Base-by-base conservation (phyloP, 345 rosid genomes). In the Syzygium aqueum region DNA sequence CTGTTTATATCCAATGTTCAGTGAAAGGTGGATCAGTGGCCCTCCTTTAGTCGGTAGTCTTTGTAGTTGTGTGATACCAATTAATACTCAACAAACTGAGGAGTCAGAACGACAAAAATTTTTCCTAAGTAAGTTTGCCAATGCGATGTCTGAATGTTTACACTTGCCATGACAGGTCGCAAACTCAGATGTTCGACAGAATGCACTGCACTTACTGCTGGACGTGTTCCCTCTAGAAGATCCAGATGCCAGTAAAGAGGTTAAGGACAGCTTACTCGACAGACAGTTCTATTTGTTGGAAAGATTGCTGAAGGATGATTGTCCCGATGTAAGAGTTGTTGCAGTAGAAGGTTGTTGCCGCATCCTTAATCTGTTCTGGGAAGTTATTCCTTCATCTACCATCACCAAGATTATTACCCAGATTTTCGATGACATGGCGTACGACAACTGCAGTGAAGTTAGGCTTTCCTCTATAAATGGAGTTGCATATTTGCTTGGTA, bases 321-420 rank as follows among this genome's bases (percentile, higher is more conserved):
- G 98, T 67, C 98, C 98, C 57, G 96, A 94, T 87, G 93, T 97
- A 87, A 93, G 99, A 93, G 93, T 95, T 90, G 94, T 95, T 90
- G 98, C 99, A 63, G 99, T 97, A 73, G 99, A 97, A 92, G 99
- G 99, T 85, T 94, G 96, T 89, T 95, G 96, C 57, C 96, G 98
- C 87, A 88, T 95, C 88, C 96, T 97, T 85, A 93, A 91, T 94
- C 90, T 97, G 84, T 97, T 94, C 90, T 97, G 99, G 99, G 99
- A 97, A 92, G 91, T 97, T 86, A 93, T 95, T 46, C 98, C 98
- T 87, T 90, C 99, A 46, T 63, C 98, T 87, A 94, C 93, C 86
- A 95, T 97, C 91, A 94, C 99, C 50, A 97, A 95, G 91, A 89
- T 93, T 67, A 91, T 96, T 82, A 93, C 96, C 2, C 95, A 89